Conservation (phyloP, 352 stramenopile genomes). For the Pythium monospermum region DNA sequence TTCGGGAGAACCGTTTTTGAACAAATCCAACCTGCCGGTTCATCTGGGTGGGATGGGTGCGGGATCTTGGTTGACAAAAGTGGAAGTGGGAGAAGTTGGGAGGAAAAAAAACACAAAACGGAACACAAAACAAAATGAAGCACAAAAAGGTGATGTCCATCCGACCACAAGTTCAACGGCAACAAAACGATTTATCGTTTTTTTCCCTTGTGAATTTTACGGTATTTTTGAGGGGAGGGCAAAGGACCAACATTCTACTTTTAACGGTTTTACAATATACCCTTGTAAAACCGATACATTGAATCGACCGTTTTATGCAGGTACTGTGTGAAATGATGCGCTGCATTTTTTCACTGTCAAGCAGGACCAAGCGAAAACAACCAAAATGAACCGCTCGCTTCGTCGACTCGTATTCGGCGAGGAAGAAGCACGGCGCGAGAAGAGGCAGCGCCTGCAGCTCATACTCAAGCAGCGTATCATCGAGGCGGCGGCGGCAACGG, state of each 20-base stretch:
- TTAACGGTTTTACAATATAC: background rate
- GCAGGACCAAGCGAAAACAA: constrained; percentile 1
- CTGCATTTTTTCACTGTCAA: background rate
- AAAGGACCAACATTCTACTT: background rate
- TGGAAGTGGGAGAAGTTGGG: background rate
- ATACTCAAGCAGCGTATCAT: constrained; percentile 21
- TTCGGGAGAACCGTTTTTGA: background rate
- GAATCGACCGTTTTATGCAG: no score
- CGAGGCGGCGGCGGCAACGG: constrained; percentile 3
- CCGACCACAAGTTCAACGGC: constrained; percentile 8
- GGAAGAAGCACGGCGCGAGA: constrained; percentile 29
- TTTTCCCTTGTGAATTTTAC: no score
- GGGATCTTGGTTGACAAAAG: no score
- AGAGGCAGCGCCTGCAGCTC: constrained; percentile 26
- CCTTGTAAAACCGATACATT: no score
- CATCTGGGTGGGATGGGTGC: no score
- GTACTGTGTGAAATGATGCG: no score
- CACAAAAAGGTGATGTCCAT: background rate
- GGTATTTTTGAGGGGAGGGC: no score
- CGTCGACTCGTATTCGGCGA: constrained; percentile 31
- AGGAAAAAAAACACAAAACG: background rate
- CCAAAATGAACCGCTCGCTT: constrained; percentile 26
- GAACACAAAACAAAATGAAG: background rate
- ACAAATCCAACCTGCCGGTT: constrained; percentile 7
- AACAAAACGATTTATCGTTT: no score